Base-by-base conservation (phyloP, 208 protist species). In the Trypanosomatidae sp. region DNA sequence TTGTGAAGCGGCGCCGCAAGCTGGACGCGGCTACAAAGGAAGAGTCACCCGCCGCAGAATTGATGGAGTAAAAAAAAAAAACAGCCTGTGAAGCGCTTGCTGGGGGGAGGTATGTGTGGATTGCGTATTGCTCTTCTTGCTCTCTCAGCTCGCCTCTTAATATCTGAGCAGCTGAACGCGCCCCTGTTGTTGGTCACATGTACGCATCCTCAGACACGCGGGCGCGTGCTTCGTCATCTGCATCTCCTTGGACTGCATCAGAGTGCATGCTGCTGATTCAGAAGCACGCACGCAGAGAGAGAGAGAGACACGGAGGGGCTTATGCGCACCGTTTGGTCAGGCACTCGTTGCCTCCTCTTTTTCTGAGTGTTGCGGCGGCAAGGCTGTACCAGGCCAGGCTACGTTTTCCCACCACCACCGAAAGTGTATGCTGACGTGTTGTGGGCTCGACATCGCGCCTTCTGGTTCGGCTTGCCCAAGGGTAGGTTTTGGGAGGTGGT, bases 1-100 rank as follows among this genome's bases (percentile, higher is more conserved):
- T 94, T 22, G 81, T 86, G 62, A 86, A 84, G 66, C 89, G 85
- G 13, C 76, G 83, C 9, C 73, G 72, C n/a, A 80, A 76, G 66
- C 19, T 71, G 19, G 76, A 78, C 44, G 70, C 82, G n/a, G 58
- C 49, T 52, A 66, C 78, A 12, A 82, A 81, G 33, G 72, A 87
- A n/a, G 80, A 75, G 44, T 75, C 74, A 44, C 75, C 69, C n/a
- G 70, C 33, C 3, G 62, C 73, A 10, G 70, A 82, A 2, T 56
- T 82, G 41, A 78, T 76, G 60, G 67, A 81, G 55, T 69, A 76
- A 44, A 67, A 9, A 44, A 44, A 10, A 28, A 12, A 2, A 28
- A 7, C 46, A 36, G 33, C 44, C 7, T 2, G 58, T 0, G 10
- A 12, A 43, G 19, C 22, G 6, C 15, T 19, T 43, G 12, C 33